Percentiles rank a stretch among this genome's conserved stretches.
Evolutionary conservation across 331 rosid genomes (phyloP).

Genomic region (Acacia concinna): DNA sequence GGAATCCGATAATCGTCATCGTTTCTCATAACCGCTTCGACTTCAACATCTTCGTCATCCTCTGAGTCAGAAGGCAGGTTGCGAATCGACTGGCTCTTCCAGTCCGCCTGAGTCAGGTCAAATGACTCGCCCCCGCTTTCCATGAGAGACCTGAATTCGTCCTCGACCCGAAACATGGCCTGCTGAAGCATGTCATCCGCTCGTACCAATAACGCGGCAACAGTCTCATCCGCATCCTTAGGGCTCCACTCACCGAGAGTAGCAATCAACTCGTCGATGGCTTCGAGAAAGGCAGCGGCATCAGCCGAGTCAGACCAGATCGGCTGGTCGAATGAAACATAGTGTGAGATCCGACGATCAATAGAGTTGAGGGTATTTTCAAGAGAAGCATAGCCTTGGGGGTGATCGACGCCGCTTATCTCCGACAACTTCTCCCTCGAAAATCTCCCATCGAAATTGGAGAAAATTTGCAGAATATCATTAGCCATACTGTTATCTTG

Average conservation of each 20-base stretch:
- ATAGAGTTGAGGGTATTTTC: slow-evolving; percentile 69
- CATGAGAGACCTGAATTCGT: slow-evolving; percentile 84
- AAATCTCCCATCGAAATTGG: slow-evolving; percentile 91
- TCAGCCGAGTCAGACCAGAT: slow-evolving; percentile 82
- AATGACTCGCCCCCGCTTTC: slow-evolving; percentile 90
- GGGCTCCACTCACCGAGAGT: slow-evolving; percentile 73
- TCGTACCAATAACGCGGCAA: slow-evolving; percentile 58
- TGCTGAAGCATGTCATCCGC: slow-evolving; percentile 88
- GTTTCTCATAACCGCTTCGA: slow-evolving; percentile 29
- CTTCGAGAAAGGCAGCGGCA: slow-evolving; percentile 76
- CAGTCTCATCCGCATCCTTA: slow-evolving; percentile 54
- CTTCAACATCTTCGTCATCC: slow-evolving; percentile 40
- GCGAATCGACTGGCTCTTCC: slow-evolving; percentile 49
- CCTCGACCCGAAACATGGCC: slow-evolving; percentile 82
- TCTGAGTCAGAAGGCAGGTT: slow-evolving; percentile 62
- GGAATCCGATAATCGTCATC: slow-evolving; percentile 58
- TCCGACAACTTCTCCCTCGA: slow-evolving; percentile 80
- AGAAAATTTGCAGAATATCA: slow-evolving; percentile 87
- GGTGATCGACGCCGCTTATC: slow-evolving; percentile 42
- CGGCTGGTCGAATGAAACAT: slow-evolving; percentile 61
- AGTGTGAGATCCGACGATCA: slow-evolving; percentile 78
- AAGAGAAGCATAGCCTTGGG: slow-evolving; percentile 53
- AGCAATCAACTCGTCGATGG: slow-evolving; percentile 70
- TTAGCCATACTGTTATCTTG: slow-evolving; percentile 74
- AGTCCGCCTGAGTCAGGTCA: slow-evolving; percentile 49